Conservation (phyloP, 2,329 filamentous ascomycete species). For the Hypomyces rosellus region DNA sequence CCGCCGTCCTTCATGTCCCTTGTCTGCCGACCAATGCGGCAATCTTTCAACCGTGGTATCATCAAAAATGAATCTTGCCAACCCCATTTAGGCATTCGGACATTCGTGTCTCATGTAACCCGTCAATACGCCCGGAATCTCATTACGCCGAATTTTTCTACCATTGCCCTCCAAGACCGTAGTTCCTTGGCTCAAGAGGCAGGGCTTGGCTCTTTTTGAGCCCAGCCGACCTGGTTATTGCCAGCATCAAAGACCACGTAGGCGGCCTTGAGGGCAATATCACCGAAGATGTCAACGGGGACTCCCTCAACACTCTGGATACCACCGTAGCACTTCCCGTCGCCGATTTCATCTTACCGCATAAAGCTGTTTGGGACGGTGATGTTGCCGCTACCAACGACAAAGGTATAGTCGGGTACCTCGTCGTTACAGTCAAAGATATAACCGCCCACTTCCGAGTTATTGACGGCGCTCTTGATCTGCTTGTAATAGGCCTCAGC, state of each 20-base stretch:
- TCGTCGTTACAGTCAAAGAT: constrained; percentile 37
- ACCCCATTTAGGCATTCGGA: too few relatives aligned
- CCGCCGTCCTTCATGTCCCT: too few relatives aligned
- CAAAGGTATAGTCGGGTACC: constrained; percentile 45
- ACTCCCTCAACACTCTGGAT: constrained; percentile 49
- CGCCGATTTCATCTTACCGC: constrained; percentile 44
- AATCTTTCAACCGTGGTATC: too few relatives aligned
- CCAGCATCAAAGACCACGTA: constrained; percentile 52
- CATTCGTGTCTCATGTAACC: too few relatives aligned
- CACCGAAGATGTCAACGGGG: constrained; percentile 52
- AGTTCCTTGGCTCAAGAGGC: too few relatives aligned
- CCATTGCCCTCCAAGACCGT: too few relatives aligned
- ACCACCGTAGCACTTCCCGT: constrained; percentile 57
- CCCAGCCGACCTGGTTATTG: constrained; percentile 42
- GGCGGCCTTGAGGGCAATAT: constrained; percentile 53
- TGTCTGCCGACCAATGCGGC: too few relatives aligned
- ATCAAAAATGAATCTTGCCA: too few relatives aligned
- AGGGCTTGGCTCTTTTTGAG: too few relatives aligned
- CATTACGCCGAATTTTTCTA: too few relatives aligned
- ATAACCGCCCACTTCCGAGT: constrained; percentile 34
- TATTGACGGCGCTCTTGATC: constrained; percentile 29
- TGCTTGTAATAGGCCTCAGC: constrained; percentile 42
- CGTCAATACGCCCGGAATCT: too few relatives aligned
- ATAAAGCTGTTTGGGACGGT: constrained; percentile 46
- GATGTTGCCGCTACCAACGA: constrained; percentile 51